phyloP scores from a whole-genome alignment of 2,329 filamentous ascomycete genomes.

The Parafenestella ontariensis region DNA sequence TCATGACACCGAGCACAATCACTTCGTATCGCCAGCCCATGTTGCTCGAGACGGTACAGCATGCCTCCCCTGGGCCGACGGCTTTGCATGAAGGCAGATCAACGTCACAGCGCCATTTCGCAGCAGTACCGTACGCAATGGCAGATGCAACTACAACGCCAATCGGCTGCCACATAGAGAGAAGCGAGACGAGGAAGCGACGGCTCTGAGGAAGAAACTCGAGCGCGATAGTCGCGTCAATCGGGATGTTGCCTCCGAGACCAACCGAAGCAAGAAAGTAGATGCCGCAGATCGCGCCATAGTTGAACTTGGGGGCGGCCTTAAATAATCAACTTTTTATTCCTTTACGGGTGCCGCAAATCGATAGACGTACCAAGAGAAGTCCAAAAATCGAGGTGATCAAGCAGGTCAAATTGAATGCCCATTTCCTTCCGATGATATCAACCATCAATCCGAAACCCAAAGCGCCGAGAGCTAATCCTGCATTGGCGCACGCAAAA shows the following conservation, averaged over 20 bases:
- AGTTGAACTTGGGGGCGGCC: conserved; percentile 41
- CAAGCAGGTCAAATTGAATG: conserved; percentile 36
- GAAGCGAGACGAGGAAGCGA: conserved; percentile 36
- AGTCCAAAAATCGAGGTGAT: conserved; percentile 38
- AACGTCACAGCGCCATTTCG: conserved; percentile 38
- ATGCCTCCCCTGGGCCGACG: conserved; percentile 21
- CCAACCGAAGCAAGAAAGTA: conserved; percentile 37
- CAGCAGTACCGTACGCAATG: conserved; percentile 36
- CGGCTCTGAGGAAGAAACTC: conserved; percentile 38
- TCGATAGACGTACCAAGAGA: conserved; percentile 18
- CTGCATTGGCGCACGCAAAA: conserved; percentile 38
- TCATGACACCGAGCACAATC: conserved; percentile 36
- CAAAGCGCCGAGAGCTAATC: conserved; percentile 36
- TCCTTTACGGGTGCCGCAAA: neutral
- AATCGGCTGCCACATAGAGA: conserved; percentile 42
- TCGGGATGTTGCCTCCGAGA: conserved; percentile 38
- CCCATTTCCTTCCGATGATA: conserved; percentile 38
- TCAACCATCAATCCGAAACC: conserved; percentile 36
- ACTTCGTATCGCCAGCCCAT: conserved; percentile 44
- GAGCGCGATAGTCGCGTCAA: conserved; percentile 36
- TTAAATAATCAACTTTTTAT: conserved; percentile 8
- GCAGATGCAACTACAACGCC: conserved; percentile 36
- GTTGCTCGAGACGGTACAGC: conserved; percentile 31
- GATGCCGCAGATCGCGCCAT: conserved; percentile 36
- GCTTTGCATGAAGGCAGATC: conserved; percentile 23